Conservation (phyloP, 2,329 filamentous ascomycete genomes). For the Cladosporium sphaerospermum region DNA sequence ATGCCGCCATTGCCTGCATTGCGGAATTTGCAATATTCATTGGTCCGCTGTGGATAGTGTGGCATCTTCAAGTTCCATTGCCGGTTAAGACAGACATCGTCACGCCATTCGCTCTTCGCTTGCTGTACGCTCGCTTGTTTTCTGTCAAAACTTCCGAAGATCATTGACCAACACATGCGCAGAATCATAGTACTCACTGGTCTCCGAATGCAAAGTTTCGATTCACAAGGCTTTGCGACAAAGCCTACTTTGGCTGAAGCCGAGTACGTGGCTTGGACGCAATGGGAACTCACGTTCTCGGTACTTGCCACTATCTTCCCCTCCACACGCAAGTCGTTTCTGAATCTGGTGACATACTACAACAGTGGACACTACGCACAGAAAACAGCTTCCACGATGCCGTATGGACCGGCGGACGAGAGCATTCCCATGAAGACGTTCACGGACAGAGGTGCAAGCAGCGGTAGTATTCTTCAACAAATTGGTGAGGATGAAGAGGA, state of each 20-base stretch:
- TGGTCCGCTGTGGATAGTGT: neutral
- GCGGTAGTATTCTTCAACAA: too few species aligned
- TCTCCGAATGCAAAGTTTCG: neutral
- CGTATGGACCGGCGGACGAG: too few species aligned
- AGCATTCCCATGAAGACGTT: too few species aligned
- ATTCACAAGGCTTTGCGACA: neutral
- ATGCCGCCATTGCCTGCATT: neutral
- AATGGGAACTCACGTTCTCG: neutral
- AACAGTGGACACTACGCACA: neutral
- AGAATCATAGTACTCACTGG: too few species aligned
- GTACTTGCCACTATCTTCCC: neutral
- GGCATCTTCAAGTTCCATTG: neutral
- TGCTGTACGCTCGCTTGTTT: neutral
- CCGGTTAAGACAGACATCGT: neutral
- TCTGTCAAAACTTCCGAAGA: too few species aligned
- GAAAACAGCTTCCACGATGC: too few species aligned
- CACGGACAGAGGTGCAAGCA: too few species aligned
- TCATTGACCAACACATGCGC: too few species aligned
- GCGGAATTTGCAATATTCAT: neutral
- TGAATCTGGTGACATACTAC: neutral
- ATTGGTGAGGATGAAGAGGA: too few species aligned
- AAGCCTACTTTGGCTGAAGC: neutral
- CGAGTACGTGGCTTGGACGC: neutral
- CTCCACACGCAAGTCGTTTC: neutral
- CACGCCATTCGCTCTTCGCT: neutral